Base-by-base conservation (phyloP, 257 asterid genomes). In the Fraxinus pennsylvanica region DNA sequence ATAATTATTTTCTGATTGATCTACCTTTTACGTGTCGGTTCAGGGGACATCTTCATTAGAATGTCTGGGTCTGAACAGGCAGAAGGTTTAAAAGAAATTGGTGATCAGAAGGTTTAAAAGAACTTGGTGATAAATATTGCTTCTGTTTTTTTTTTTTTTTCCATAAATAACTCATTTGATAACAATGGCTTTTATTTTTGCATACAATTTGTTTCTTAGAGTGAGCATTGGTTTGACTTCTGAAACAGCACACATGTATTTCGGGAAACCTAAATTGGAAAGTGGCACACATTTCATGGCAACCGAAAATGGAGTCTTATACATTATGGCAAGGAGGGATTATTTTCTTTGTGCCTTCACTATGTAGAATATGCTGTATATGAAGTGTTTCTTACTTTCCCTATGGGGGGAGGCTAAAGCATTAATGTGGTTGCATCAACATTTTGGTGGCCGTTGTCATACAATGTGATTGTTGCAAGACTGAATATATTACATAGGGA, bases 401-500 rank as follows among this genome's bases (percentile, higher is more conserved):
- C 66, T 19, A 2, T 7, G 14, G 3, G 30, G 12, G 12, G 27
- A n/a, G 66, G 66, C 54, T 32, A 1, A 38, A 54, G 39, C 78
- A 57, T 74, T 74, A 54, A 6, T 52, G 10, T 57, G 70, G 22
- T 74, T 68, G 15, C 33, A 36, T 22, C 41, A n/a, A 73, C 19
- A 65, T 38, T 6, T 75, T 80, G 35, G 77, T 71, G 39, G 76
- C 67, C 5, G 2, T 19, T 73, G 15, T 78, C 38, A 63, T 75
- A 30, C 78, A 73, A 63, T 78, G 41, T 72, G 8, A 71, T n/a
- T 75, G 33, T 66, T 73, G 50, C 41, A 76, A 73, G 85, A 22
- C 78, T 71, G 71, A 25, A 63, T 61, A 73, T 43, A 47, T 72
- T n/a, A 74, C 74, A 68, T 38, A 79, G 80, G 83, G 81, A 79